A percentile compares a stretch with the other conserved stretches of the same genome.
These are phyloP conservation scores for Hemisphaericaspora xylofermentans DNA, from an alignment of 1,139 yeast species.

Conservation along the genomic window DNA sequence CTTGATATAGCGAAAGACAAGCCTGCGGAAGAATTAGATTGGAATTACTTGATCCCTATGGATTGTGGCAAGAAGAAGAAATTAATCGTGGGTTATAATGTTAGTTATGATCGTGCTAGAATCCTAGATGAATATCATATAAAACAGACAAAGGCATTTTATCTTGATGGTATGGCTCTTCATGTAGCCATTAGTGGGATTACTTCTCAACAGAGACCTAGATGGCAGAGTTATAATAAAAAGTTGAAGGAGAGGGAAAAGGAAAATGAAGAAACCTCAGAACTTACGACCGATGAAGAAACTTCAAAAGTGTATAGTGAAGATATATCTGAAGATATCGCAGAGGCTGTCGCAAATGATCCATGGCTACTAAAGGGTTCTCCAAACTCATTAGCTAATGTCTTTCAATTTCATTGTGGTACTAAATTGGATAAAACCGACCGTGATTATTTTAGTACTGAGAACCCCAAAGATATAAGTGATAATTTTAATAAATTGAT, in stretches of 20 bases:
- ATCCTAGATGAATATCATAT: slow-evolving; percentile 80
- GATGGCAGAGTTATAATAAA: slow-evolving; percentile 67
- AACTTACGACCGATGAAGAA: slow-evolving; percentile 8
- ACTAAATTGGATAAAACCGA: slow-evolving; percentile 63
- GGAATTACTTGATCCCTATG: slow-evolving; percentile 75
- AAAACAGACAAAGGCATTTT: slow-evolving; percentile 68
- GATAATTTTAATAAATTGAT: slow-evolving; percentile 60
- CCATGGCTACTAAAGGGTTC: slow-evolving; percentile 84
- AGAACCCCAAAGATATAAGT: slow-evolving; percentile 54
- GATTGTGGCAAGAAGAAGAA: slow-evolving; percentile 49
- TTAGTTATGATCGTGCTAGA: slow-evolving; percentile 87
- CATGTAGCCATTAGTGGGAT: slow-evolving; percentile 92
- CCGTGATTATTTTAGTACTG: slow-evolving; percentile 63
- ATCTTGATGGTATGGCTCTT: slow-evolving; percentile 86
- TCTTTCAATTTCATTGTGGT: slow-evolving; percentile 77
- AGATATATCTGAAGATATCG: slow-evolving; percentile 24
- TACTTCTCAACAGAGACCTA: slow-evolving; percentile 86
- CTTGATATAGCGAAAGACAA: slow-evolving; percentile 32
- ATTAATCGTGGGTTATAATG: slow-evolving; percentile 83
- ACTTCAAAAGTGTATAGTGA: slow-evolving; percentile 6
- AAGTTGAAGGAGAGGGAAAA: slow-evolving; percentile 13
- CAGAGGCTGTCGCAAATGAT: slow-evolving; percentile 34
- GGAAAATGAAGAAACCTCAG: slow-evolving; percentile 12
- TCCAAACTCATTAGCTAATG: slow-evolving; percentile 78
- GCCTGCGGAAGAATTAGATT: slow-evolving; percentile 25